Base-by-base conservation (phyloP, 768 basidiomycete species). In the Termitomyces sp. region DNA sequence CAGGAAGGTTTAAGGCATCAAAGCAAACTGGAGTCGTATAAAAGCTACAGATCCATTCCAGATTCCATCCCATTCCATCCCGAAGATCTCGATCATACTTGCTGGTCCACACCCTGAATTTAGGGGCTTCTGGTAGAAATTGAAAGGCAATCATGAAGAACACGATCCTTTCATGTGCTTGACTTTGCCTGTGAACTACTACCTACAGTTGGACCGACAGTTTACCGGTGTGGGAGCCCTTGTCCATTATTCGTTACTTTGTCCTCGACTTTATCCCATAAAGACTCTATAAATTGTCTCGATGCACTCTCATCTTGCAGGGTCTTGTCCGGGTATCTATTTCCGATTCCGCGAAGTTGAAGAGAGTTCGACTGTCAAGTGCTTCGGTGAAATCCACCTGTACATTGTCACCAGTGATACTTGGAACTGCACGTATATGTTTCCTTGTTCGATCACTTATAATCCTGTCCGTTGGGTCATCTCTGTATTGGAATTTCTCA, bases 261-360 rank as follows among this genome's bases (percentile, higher is more conserved):
- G 62, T 49, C 53, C 61, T 56, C 54, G 28, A 58, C 62, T 65
- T 61, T 60, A 55, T 59, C 58, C 64, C 54, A 60, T 60, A 66
- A 65, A 36, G 16, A 24, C 60, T 54, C 38, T 56, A 33, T 28
- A 58, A 38, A 33, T 57, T 36, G 49, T 62, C 58, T 42, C 56
- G 56, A 35, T 43, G 49, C 13, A 50, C 42, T 46, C 56, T 64
- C 50, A 43, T 60, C 45, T 45, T 38, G 50, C 49, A 53, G 38
- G 22, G 51, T 46, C 50, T 45, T 55, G 26, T 48, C 46, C 33
- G 42, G 33, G 38, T 50, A 67, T 66, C 65, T 69, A 73, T 70
- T 72, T 74, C 68, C 66, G 64, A 66, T 70, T 64, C 68, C 68
- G 67, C 67, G 69, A 72, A 66, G 67, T 70, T 71, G 66, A 30